Evolutionary conservation across 2,329 filamentous ascomycete species (phyloP), one percentile per base, ranked within the genome.

Genomic region (Curvularia sp.): DNA sequence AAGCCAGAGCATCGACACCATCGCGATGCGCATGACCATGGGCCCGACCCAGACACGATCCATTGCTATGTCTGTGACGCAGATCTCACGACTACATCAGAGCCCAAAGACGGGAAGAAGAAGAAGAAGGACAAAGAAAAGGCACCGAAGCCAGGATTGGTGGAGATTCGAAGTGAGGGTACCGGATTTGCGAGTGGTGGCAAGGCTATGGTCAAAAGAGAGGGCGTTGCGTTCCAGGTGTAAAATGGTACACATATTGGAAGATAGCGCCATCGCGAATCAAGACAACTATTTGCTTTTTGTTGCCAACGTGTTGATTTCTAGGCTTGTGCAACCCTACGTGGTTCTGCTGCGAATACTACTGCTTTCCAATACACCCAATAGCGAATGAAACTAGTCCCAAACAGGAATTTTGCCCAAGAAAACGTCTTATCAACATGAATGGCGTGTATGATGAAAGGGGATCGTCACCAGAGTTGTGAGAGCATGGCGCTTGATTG

Each of bases 161-260:
- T 97, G 3, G 87, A 90, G 71, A 84, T 98, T 48, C 88, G 86
- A 65, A 91, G 89, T 34, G 94, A 97, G 68, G 94, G 94, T 0
- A 98, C 94, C 0, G 94, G 94, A 0, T 98, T 97, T 77, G 93
- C 94, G 4, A 90, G 92, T 4, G 89, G 89, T n/a, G 94, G 95
- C 2, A 85, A 86, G 50, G 96, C 90, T 71, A 86, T 91, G 68
- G 92, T 96, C 15, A 90, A 90, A 78, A 95, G 89, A 75, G 80
- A 84, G 3, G 89, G 90, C 0, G 87, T 96, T 18, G 89, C 89
- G 0, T 97, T 97, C 76, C 91, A 96, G 45, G 69, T 72, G 2
- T 73, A 61, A 8, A 6, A 8, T 28, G 9, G 19, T 5, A 30
- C 13, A 38, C 8, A 18, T 12, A 1, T 7, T n/a, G 1, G 25